Percentiles rank a stretch among this genome's conserved stretches.
These are phyloP conservation scores for Pythium dissimile DNA, from an alignment of 352 stramenopile species.

Conservation along the genomic window DNA sequence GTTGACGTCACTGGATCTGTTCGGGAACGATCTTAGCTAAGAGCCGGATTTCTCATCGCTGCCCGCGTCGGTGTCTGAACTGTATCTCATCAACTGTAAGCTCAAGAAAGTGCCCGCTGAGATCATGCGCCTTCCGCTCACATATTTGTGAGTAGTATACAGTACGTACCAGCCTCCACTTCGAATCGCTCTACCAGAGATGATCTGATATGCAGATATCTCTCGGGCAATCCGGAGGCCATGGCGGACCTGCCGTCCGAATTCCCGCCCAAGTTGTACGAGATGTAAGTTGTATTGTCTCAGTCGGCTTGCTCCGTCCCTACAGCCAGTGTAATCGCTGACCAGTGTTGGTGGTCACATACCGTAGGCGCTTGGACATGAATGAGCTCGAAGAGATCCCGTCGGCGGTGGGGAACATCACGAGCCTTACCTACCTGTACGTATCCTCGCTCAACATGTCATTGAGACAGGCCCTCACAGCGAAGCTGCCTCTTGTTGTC, in stretches of 20 bases:
- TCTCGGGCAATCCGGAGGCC: background rate
- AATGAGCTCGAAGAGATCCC: too few species aligned
- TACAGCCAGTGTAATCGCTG: too few species aligned
- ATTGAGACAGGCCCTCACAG: too few species aligned
- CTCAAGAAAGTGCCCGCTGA: background rate
- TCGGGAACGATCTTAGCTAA: background rate
- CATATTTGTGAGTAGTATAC: too few species aligned
- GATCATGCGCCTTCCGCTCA: background rate
- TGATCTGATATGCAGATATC: background rate
- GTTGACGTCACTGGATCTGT: background rate
- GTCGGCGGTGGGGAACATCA: too few species aligned
- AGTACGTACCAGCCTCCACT: background rate
- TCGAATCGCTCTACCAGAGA: background rate
- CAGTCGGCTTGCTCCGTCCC: background rate
- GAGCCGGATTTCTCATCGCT: background rate
- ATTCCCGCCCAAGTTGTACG: background rate
- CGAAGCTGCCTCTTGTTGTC: too few species aligned
- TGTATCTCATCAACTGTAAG: background rate
- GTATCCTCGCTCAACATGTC: too few species aligned
- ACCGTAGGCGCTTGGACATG: too few species aligned
- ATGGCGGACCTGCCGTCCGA: background rate
- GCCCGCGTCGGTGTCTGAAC: background rate
- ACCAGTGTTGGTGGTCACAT: too few species aligned
- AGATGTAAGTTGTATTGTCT: background rate
- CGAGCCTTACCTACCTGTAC: too few species aligned